Percentiles rank a stretch among this genome's conserved stretches.
phyloP scores from a whole-genome alignment of 192 early-diverging fungal species.

The Coemansia sp. region DNA sequence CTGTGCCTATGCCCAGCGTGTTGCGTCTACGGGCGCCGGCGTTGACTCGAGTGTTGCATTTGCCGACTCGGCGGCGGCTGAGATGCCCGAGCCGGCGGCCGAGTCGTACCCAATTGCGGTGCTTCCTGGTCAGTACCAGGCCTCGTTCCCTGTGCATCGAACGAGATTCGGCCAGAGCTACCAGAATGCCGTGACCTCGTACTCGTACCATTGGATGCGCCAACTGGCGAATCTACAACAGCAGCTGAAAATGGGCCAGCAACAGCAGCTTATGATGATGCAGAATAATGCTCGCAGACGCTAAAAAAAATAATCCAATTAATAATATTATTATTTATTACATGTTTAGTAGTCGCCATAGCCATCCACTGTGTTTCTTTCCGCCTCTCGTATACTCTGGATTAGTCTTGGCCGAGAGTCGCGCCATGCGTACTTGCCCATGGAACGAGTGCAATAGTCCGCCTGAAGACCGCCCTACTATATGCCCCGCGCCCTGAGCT shows the following conservation, averaged over 20 bases:
- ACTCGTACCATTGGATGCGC: conserved; percentile 37
- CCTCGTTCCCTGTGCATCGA: conserved; percentile 37
- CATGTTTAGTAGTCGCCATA: conserved; percentile 19
- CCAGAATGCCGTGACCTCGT: conserved; percentile 36
- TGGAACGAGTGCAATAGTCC: conserved; percentile 9
- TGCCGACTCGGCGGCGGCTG: conserved; percentile 2
- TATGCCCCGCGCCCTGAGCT: not conserved
- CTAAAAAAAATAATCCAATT: not conserved
- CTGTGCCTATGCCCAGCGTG: conserved; percentile 12
- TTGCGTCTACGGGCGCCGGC: conserved; percentile 13
- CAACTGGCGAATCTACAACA: conserved; percentile 24
- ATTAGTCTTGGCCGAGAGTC: conserved; percentile 18
- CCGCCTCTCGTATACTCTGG: conserved; percentile 13
- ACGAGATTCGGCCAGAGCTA: conserved; percentile 43
- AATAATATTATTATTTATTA: not conserved
- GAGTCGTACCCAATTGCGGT: conserved; percentile 46
- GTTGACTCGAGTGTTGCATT: conserved; percentile 34
- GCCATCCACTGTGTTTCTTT: conserved; percentile 11
- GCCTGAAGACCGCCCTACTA: not conserved
- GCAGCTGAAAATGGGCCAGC: conserved; percentile 1
- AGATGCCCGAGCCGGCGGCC: not conserved
- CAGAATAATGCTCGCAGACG: not conserved
- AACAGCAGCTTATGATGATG: not conserved
- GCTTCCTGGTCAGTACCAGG: conserved; percentile 54
- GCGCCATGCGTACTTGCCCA: conserved; percentile 19